Percentiles rank a stretch among this genome's conserved stretches.
Conservation (phyloP, 75 land plant genomes). For the Isoetes taiwanensis region DNA sequence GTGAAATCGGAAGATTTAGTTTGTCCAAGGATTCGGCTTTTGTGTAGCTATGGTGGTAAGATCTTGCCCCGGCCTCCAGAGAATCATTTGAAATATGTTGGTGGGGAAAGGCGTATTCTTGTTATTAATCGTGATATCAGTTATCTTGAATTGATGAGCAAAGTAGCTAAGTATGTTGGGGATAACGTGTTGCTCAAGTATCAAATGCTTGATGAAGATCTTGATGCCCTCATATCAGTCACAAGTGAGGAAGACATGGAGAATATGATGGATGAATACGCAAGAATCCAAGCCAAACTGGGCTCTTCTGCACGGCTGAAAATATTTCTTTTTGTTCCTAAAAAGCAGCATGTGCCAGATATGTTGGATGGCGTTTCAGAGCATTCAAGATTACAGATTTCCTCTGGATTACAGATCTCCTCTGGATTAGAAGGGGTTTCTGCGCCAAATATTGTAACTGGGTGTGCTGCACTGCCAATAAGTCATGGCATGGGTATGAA, state of each 20-base stretch:
- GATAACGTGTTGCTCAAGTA: conserved; percentile 30
- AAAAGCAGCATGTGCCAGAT: too few relatives aligned
- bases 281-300: too few relatives aligned
- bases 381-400: too few relatives aligned
- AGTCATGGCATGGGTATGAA: too few relatives aligned
- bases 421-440: too few relatives aligned
- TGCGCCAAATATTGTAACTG: too few relatives aligned
- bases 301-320: too few relatives aligned
- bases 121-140: conserved; percentile 20
- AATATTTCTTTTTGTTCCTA: too few relatives aligned
- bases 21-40: conserved; percentile 30
- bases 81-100: conserved; percentile 24
- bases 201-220: conserved; percentile 51
- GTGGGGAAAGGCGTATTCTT: conserved; percentile 35
- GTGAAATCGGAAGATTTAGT: too few relatives aligned
- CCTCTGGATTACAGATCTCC: too few relatives aligned
- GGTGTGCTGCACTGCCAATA: too few relatives aligned
- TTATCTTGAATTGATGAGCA: conserved; percentile 9
- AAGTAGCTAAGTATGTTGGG: conserved; percentile 9
- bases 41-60: conserved; percentile 44
- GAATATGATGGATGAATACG: conserved; percentile 56
- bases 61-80: conserved; percentile 32
- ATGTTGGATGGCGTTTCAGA: too few relatives aligned
- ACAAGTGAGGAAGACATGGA: conserved; percentile 45
- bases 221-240: conserved; percentile 47